A percentile compares a stretch with the other conserved stretches of the same genome.
Evolutionary conservation across 805 yeast species (phyloP).

Genomic region (Myxozyma neotropica): DNA sequence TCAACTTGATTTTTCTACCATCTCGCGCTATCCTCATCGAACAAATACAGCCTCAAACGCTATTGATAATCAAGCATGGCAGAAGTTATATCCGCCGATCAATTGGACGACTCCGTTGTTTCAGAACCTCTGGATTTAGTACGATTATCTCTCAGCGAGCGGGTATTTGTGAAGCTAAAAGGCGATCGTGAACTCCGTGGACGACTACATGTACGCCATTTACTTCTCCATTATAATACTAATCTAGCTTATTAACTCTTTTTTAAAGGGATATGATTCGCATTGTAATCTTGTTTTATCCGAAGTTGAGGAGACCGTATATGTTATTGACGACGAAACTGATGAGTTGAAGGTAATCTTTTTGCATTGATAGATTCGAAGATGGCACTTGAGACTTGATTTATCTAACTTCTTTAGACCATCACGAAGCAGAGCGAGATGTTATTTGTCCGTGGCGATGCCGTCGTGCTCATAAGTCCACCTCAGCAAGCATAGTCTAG

Average conservation of each 20-base stretch:
- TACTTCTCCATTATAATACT: background rate
- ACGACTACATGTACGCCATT: constrained; percentile 65
- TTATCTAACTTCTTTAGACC: constrained; percentile 39
- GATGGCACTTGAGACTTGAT: background rate
- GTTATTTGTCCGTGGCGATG: constrained; percentile 97
- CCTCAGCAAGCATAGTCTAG: constrained; percentile 23
- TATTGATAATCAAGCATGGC: constrained; percentile 12
- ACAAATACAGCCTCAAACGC: background rate
- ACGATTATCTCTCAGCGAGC: constrained; percentile 82
- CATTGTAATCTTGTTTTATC: constrained; percentile 96
- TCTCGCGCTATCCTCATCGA: background rate
- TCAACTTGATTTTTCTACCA: no score
- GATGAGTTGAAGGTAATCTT: constrained; percentile 39
- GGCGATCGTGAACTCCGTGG: constrained; percentile 94
- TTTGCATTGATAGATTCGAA: background rate
- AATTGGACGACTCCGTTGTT: constrained; percentile 23
- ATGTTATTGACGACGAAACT: constrained; percentile 53
- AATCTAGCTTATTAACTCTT: background rate
- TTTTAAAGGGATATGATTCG: constrained; percentile 92
- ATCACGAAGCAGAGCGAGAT: constrained; percentile 69
- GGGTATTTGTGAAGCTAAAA: constrained; percentile 82
- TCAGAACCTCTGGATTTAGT: constrained; percentile 89
- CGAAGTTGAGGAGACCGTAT: constrained; percentile 85
- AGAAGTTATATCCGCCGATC: constrained; percentile 18
- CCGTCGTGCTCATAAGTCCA: constrained; percentile 80